Evolutionary conservation across 139 green algal species (phyloP).

Genomic region (Chlorella vulgaris): DNA sequence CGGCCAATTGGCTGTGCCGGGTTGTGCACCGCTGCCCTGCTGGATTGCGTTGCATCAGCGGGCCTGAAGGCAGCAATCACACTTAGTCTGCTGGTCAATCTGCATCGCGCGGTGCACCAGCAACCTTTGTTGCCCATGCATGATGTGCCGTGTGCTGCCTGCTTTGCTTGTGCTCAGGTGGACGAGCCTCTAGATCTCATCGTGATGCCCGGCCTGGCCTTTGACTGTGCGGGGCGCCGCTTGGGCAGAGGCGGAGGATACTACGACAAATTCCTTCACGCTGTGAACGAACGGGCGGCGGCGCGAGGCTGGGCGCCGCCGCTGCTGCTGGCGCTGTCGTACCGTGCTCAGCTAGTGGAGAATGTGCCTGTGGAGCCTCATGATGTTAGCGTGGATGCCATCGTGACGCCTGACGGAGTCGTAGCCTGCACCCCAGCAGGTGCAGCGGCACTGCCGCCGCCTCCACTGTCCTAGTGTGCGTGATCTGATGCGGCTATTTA

Average conservation of each 20-base stretch:
- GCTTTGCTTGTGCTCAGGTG: not conserved
- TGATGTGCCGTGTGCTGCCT: not conserved
- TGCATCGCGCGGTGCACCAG: too few relatives aligned
- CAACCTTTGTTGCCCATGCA: too few relatives aligned
- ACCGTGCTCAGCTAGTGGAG: slow-evolving; percentile 52
- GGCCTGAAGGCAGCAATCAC: too few relatives aligned
- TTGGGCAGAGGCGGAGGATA: slow-evolving; percentile 80
- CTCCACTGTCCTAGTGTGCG: too few relatives aligned
- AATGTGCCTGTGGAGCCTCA: slow-evolving; percentile 40
- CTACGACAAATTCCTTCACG: slow-evolving; percentile 68
- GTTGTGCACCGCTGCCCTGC: too few relatives aligned
- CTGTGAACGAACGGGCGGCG: not conserved
- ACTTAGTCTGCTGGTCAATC: too few relatives aligned
- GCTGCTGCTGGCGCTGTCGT: slow-evolving; percentile 61
- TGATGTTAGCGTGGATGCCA: slow-evolving; percentile 51
- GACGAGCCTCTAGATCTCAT: slow-evolving; percentile 66
- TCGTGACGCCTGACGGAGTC: slow-evolving; percentile 44
- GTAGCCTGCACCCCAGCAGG: slow-evolving; percentile 17
- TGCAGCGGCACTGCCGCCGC: slow-evolving; percentile 2
- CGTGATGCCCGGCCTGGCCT: slow-evolving; percentile 83
- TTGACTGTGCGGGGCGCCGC: slow-evolving; percentile 61
- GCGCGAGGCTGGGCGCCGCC: slow-evolving; percentile 33
- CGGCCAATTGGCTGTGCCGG: not conserved
- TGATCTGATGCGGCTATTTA: too few relatives aligned
- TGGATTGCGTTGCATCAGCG: too few relatives aligned